Evolutionary conservation across 768 basidiomycete genomes (phyloP), one percentile per base, ranked within the genome.

Genomic region (Hysterangium stoloniferum): DNA sequence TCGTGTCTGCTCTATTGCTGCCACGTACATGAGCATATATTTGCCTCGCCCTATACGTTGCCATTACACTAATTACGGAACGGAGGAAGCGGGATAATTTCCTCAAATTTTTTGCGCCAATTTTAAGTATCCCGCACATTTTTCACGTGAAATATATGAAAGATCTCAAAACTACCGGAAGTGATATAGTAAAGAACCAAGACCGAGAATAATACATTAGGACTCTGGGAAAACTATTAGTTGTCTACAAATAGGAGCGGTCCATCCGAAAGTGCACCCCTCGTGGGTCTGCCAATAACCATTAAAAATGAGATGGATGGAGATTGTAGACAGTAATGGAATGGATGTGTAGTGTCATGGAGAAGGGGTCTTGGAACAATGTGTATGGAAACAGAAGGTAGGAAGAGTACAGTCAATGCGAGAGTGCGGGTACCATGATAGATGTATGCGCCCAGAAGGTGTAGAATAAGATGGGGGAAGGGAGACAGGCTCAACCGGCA

Each of bases 251-350:
- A 29, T 28, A 12, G 15, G 37, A 29, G 24, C 38, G 35, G 19
- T 31, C 34, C 35, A 48, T 17, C 44, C 6, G 33, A 27, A 27
- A 17, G 27, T 27, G 44, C 8, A 27, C 28, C 33, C 9, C 1
- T n/a, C 28, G 25, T 31, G 44, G 15, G 11, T 32, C 33, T 17
- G 33, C 33, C 17, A 9, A 34, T 34, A 34, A 17, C 9, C 33
- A 9, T 9, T 9, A 9, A 34, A 34, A n/a, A 27, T 28, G 42
- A 8, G 25, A 9, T 13, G 28, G 20, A 19, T 33, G 5, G 44
- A 13, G 6, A 4, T 19, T 32, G 44, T 82, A 62, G 63, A 61
- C 27, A 75, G 65, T 81, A 81, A 82, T 57, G 56, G n/a, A n/a
- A n/a, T n/a, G n/a, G 20, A 45, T 34, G 43, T 17, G 5, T 49